These are phyloP conservation scores for Angomonas ambiguus DNA, from an alignment of 208 protist species.

Conservation along the genomic window DNA sequence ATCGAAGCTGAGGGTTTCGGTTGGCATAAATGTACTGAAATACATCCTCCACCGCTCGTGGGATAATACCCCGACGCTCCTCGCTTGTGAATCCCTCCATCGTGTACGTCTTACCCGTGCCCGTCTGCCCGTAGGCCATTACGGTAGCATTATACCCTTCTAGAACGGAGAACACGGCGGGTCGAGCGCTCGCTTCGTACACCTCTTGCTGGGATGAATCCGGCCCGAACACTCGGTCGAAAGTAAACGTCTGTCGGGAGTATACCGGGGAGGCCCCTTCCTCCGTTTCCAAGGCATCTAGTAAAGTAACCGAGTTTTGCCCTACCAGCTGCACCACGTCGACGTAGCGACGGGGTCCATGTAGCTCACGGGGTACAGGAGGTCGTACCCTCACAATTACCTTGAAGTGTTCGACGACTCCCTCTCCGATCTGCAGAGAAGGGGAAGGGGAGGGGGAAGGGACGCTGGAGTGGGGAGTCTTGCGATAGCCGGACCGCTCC, in stretches of 20 bases:
- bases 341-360: constrained; percentile 49
- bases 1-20: constrained; percentile 36
- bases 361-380: constrained; percentile 71
- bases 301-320: constrained; percentile 54
- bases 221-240: constrained; percentile 57
- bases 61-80: constrained; percentile 68
- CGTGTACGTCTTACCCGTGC: constrained; percentile 94
- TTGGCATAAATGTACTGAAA: constrained; percentile 40
- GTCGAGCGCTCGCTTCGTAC: constrained; percentile 68
- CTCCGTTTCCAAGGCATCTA: constrained; percentile 66
- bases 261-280: constrained; percentile 51
- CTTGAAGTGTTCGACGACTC: constrained; percentile 51
- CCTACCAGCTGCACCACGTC: constrained; percentile 61
- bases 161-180: constrained; percentile 76
- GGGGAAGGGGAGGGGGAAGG: neutral
- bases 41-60: constrained; percentile 80
- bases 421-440: constrained; percentile 15
- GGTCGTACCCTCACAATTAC: constrained; percentile 88
- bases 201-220: constrained; percentile 53
- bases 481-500: neutral
- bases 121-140: constrained; percentile 93
- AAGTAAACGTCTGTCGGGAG: constrained; percentile 69
- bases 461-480: neutral
- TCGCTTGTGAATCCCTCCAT: constrained; percentile 74
- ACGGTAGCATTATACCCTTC: constrained; percentile 90